Evolutionary conservation across 1,284 basidiomycete species (phyloP).

Genomic region (Apiotrichum veenhuisii): DNA sequence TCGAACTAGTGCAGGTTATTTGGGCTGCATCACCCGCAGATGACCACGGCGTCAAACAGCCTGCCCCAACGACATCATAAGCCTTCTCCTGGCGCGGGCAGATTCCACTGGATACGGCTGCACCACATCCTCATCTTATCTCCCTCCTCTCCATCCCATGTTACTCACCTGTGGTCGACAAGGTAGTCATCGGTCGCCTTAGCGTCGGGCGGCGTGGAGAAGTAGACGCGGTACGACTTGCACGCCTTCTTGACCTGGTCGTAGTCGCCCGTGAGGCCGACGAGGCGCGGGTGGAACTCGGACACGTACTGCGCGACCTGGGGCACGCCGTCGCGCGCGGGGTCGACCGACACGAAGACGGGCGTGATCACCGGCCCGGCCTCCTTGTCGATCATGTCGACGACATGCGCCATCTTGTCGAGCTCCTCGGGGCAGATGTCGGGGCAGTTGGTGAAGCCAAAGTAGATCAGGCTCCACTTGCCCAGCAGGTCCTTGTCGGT

Average conservation of each 20-base stretch:
- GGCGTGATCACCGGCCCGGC: conserved; percentile 65
- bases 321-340: conserved; percentile 75
- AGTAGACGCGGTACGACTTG: conserved; percentile 96
- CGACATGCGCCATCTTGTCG: conserved; percentile 88
- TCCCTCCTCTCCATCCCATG: conserved; percentile 6
- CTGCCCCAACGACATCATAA: no score
- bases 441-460: conserved; percentile 95
- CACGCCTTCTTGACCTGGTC: conserved; percentile 81
- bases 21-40: no score
- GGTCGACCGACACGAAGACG: conserved; percentile 94
- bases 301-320: conserved; percentile 56
- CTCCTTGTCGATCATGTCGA: conserved; percentile 65
- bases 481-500: conserved; percentile 80
- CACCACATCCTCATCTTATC: no score
- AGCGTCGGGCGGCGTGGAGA: conserved; percentile 85
- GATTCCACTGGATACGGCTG: no score
- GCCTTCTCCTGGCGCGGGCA: background rate
- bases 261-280: conserved; percentile 85
- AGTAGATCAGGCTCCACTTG: conserved; percentile 84
- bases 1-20: no score
- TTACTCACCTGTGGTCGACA: conserved; percentile 72
- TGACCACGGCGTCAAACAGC: no score
- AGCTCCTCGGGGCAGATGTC: conserved; percentile 98
- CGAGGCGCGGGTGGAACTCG: conserved; percentile 87
- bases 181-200: conserved; percentile 81